Evolutionary conservation across 2,329 filamentous ascomycete genomes (phyloP), one percentile per base, ranked within the genome.

Genomic region (Colletotrichum orchidophilum): DNA sequence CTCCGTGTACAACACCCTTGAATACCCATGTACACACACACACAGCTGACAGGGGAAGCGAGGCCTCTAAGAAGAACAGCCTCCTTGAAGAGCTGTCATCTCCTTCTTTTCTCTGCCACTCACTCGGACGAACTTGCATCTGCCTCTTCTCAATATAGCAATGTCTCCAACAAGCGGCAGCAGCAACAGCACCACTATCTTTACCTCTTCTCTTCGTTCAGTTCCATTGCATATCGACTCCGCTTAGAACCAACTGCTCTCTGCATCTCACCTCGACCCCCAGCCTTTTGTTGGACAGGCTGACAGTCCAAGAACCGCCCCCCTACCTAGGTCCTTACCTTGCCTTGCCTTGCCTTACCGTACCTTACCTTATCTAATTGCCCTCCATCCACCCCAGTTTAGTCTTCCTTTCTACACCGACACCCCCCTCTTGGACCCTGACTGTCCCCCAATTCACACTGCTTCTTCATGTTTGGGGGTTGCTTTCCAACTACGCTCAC

Each of bases 101-200:
- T 73, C 74, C 73, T 46, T 9, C 65, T 73, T 73, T 71, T 76
- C 70, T 77, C 75, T 76, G 76, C 75, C 76, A 73, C 76, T 73
- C 74, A 74, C 74, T 74, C 75, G 74, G 73, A 63, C 76, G 53
- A 58, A 64, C 66, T 42, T 33, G 63, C 71, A 31, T 73, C 62
- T 66, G 55, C 52, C 68, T 67, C 65, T 66, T 80, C 80, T 82
- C 76, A 81, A 82, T 82, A 81, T 82, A 82, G 81, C 80, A 82
- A 80, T 81, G 80, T 76, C 77, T 78, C 78, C 77, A 77, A 66
- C 70, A 21, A 79, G 77, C 77, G 77, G 75, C 73, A 71, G 55
- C 58, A 60, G 58, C 58, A 67, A 53, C 57, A 68, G n/a, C 57
- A 71, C 31, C 64, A 76, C 73, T 77, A 76, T 75, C 73, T 75